Evolutionary conservation across 169 alveolate species (phyloP), one percentile per base, ranked within the genome.

Genomic region (Eimeria maxima): DNA sequence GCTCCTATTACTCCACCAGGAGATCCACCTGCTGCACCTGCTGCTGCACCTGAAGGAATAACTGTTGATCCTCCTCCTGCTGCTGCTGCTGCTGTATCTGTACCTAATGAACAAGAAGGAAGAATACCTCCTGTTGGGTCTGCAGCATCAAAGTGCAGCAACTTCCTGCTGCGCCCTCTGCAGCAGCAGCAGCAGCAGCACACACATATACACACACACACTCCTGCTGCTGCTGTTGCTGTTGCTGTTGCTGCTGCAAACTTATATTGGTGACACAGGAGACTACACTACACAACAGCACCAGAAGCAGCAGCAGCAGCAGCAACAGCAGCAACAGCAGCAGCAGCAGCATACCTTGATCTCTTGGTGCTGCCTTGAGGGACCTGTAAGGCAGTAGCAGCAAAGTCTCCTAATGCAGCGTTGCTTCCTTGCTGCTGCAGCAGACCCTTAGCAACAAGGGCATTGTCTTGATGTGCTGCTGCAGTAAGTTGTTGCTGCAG

Each of bases 401-500:
- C 47, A 38, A 71, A 71, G n/a, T 71, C 81, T 3, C 47, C 5
- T 5, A 71, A 3, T 8, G 81, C 81, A 71, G 81, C 42, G 8
- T 8, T 22, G 2, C 81, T 45, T 20, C 81, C 81, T 38, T 16
- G n/a, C 81, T 27, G 53, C 81, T 71, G 81, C 53, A 71, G 45
- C 53, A 71, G 16, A 7, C 47, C 81, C 81, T 71, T 71, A 7
- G 53, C n/a, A 7, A 38, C n/a, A 29, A 45, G 11, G 42, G 81
- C 5, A 11, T 42, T 16, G 13, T 71, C 81, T 71, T 71, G 81
- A 4, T 71, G 81, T 24, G 81, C 81, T 71, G 81, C 81, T 13
- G 81, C 78, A 10, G n/a, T n/a, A n/a, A 67, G 78, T 22, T 67
- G 78, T 22, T 67, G 44, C 78, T 67, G 78, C 78, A 67, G 44